Base-by-base conservation (phyloP, 345 rosid genomes). In the Mallotus nudiflorus region DNA sequence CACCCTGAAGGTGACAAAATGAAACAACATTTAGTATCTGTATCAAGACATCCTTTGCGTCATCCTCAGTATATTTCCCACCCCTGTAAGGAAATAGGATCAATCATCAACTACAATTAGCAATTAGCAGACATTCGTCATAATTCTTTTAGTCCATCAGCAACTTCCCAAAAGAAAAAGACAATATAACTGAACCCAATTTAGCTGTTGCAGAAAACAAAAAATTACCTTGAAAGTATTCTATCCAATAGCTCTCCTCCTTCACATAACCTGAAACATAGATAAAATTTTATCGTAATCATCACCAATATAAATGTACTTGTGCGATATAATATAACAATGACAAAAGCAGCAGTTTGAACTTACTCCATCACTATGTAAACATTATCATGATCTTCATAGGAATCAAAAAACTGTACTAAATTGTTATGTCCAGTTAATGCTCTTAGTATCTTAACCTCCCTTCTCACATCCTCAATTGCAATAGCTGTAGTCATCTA, bases 401-500 rank as follows among this genome's bases (percentile, higher is more conserved):
- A 95, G 31, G 99, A 91, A 75, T 92, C 97, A 67, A 87, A 89
- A 76, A 95, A 95, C 48, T 74, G 84, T 18, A 90, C 97, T 6
- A 95, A 76, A 85, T 95, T 92, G 76, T 70, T 73, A 74, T 95
- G 99, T 57, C 99, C 98, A 15, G 94, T 82, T 83, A 95, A 84
- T 71, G 96, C 96, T 74, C 83, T 84, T 66, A 95, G 76, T 66
- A 95, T 92, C 46, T 90, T 92, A 68, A 95, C 98, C 85, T 95
- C 98, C 80, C 99, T 90, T 83, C 99, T 84, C 71, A 92, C 99
- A 83, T 92, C 99, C 78, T 95, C 99, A 55, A 95, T 80, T 33
- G 99, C 90, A 71, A 95, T 95, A 33, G 99, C 90, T 70, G 97
- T 89, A 16, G 98, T 92, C 98, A 95, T 92, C 99, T 95, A 84